These are phyloP conservation scores for Microcyclospora pomicola DNA, from an alignment of 2,329 filamentous ascomycete genomes.

Conservation along the genomic window DNA sequence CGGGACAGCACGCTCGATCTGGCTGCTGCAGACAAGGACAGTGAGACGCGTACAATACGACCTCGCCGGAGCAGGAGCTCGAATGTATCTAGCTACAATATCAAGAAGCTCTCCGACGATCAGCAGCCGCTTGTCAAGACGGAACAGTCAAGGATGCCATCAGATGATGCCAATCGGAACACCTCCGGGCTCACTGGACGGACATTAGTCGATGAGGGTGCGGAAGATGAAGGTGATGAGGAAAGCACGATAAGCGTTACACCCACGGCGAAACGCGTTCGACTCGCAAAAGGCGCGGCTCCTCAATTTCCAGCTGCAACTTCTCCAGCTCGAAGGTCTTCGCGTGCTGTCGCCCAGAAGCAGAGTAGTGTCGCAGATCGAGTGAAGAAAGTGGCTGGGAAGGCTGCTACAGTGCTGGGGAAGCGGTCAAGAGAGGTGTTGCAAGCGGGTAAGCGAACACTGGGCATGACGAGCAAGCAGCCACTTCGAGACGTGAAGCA, in stretches of 20 bases:
- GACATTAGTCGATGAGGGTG: slow-evolving; percentile 15
- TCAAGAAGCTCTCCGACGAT: slow-evolving; percentile 18
- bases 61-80: slow-evolving; percentile 39
- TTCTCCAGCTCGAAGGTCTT: slow-evolving; percentile 6
- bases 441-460: slow-evolving; percentile 24
- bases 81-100: slow-evolving; percentile 52
- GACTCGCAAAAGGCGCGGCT: too few species aligned
- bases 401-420: slow-evolving; percentile 19
- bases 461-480: slow-evolving; percentile 14
- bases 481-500: slow-evolving; percentile 10
- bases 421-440: slow-evolving; percentile 24
- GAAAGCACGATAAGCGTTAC: too few species aligned
- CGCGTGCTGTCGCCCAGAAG: slow-evolving; percentile 10
- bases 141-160: background rate
- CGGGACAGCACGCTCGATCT: slow-evolving; percentile 30
- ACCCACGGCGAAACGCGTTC: too few species aligned
- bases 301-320: background rate
- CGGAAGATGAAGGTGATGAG: slow-evolving; percentile 12
- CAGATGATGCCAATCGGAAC: slow-evolving; percentile 30
- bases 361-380: slow-evolving; percentile 18
- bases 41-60: slow-evolving; percentile 24
- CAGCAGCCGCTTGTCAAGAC: slow-evolving; percentile 3
- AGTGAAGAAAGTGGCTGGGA: slow-evolving; percentile 17
- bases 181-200: slow-evolving; percentile 22
- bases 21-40: slow-evolving; percentile 2